A percentile compares a stretch with the other conserved stretches of the same genome.
Evolutionary conservation across 257 asterid genomes (phyloP).

Genomic region (Orobanche coerulescens): DNA sequence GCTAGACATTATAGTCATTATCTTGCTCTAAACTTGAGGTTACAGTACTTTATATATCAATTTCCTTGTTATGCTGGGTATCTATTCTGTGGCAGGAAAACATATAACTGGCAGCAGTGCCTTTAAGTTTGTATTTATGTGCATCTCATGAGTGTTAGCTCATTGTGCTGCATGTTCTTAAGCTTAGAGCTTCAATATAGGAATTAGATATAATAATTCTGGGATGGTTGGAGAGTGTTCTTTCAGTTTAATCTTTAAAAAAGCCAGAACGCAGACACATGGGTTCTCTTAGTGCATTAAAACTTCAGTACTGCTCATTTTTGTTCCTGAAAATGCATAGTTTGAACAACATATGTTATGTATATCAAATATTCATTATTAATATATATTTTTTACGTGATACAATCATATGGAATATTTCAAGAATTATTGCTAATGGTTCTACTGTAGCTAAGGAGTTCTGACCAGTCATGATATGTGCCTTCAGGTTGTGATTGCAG

Average conservation of each 20-base stretch:
- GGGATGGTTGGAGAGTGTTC: neutral
- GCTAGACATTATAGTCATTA: constrained; percentile 9
- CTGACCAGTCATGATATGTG: constrained; percentile 26
- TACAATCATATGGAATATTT: constrained; percentile 16
- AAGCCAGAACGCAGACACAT: too few relatives aligned
- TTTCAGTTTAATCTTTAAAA: too few relatives aligned
- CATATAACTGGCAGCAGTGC: neutral
- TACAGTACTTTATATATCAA: neutral
- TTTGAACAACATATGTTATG: neutral
- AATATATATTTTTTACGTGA: too few relatives aligned
- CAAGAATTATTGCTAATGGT: constrained; percentile 1
- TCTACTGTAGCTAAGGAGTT: constrained; percentile 9
- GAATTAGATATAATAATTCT: neutral
- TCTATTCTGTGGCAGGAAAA: constrained; percentile 2
- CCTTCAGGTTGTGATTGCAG: constrained; percentile 83
- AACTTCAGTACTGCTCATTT: constrained; percentile 11
- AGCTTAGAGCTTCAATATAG: neutral
- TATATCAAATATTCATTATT: too few relatives aligned
- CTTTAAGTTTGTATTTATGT: constrained; percentile 2
- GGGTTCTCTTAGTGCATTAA: too few relatives aligned
- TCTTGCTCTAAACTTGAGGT: neutral
- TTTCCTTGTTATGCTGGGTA: neutral
- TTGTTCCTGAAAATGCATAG: neutral
- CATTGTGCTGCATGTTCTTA: constrained; percentile 2
- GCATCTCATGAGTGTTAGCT: neutral